These are phyloP conservation scores for Phaseolus coccineus DNA, from an alignment of 331 rosid genomes.

Conservation along the genomic window DNA sequence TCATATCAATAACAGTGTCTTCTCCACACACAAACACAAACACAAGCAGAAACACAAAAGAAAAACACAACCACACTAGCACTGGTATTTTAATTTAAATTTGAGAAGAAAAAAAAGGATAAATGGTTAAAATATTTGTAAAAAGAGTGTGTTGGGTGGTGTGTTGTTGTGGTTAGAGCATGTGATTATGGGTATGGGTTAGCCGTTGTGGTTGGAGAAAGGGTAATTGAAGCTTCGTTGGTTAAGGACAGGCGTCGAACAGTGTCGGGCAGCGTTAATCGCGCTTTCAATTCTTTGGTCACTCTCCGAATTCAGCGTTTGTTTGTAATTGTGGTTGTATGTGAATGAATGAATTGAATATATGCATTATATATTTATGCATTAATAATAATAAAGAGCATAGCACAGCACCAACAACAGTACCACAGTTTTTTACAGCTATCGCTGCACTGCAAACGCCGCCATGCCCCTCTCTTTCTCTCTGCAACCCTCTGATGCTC, in stretches of 20 bases:
- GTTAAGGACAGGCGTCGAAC: conserved; percentile 49
- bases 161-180: background rate
- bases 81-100: background rate
- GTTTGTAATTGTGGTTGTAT: background rate
- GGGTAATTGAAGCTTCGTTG: conserved; percentile 46
- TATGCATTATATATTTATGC: conserved; percentile 3
- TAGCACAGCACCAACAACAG: conserved; percentile 35
- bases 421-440: conserved; percentile 52
- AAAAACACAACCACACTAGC: background rate
- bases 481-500: conserved; percentile 57
- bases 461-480: conserved; percentile 69
- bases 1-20: background rate
- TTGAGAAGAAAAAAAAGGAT: no score
- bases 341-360: background rate
- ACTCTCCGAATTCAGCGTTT: conserved; percentile 30
- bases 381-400: conserved; percentile 44
- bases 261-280: conserved; percentile 62
- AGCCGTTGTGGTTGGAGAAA: conserved; percentile 43
- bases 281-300: conserved; percentile 50
- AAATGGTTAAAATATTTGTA: background rate
- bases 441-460: conserved; percentile 79
- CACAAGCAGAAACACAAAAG: no score
- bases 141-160: conserved; percentile 9
- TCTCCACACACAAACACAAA: background rate
- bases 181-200: conserved; percentile 15